Evolutionary conservation across 768 basidiomycete species (phyloP).

Genomic region (Naganishia antarctica): DNA sequence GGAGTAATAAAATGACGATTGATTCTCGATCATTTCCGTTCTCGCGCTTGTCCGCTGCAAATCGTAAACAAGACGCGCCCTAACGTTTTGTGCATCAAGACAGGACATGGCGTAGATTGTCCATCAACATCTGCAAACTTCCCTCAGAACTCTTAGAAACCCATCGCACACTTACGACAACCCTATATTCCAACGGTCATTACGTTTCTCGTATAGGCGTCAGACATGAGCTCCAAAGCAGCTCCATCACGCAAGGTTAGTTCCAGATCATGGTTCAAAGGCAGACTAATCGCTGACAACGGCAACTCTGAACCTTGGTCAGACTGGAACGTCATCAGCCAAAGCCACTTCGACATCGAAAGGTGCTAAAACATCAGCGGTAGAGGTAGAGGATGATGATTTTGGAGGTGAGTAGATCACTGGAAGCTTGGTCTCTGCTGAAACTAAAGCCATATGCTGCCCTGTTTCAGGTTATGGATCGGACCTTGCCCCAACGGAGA

Average conservation of each 20-base stretch:
- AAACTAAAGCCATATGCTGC: background rate
- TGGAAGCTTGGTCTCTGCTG: background rate
- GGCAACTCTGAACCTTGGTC: too few relatives aligned
- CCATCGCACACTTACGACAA: too few relatives aligned
- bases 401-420: background rate
- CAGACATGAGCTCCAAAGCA: slow-evolving; percentile 32
- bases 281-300: background rate
- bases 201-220: background rate
- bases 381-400: slow-evolving; percentile 5
- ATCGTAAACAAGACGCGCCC: background rate
- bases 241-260: slow-evolving; percentile 25
- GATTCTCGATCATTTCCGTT: background rate
- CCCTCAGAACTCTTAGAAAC: background rate
- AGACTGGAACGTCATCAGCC: background rate
- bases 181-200: background rate
- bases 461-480: slow-evolving; percentile 2
- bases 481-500: background rate
- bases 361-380: background rate
- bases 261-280: background rate
- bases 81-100: too few relatives aligned
- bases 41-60: background rate
- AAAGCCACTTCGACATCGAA: background rate
- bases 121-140: slow-evolving; percentile 6
- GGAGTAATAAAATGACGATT: too few relatives aligned
- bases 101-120: slow-evolving; percentile 4